Conservation (phyloP, 805 yeast genomes). For the Torulaspora maleeae region DNA sequence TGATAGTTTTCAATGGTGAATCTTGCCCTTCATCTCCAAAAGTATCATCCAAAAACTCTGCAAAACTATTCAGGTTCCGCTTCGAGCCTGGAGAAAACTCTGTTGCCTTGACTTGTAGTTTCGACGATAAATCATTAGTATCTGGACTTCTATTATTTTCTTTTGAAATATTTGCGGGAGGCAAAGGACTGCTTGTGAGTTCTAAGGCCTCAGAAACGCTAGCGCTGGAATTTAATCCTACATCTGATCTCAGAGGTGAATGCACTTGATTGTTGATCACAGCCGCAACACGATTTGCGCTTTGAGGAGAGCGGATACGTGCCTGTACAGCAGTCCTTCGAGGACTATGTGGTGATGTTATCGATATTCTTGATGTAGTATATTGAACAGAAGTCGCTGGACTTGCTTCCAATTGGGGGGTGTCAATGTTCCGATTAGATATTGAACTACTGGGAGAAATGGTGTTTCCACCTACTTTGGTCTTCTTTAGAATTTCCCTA, state of each 20-base stretch:
- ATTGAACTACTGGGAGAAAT: constrained; percentile 6
- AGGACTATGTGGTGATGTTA: constrained; percentile 29
- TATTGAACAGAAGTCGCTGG: constrained; percentile 37
- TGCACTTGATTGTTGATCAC: constrained; percentile 33
- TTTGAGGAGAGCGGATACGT: constrained; percentile 22
- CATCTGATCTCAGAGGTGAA: constrained; percentile 30
- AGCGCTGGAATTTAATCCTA: constrained; percentile 3
- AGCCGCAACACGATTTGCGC: constrained; percentile 31
- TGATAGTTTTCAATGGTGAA: constrained; percentile 3
- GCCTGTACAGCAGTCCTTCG: constrained; percentile 13
- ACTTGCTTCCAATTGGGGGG: constrained; percentile 15
- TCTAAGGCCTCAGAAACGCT: constrained; percentile 1
- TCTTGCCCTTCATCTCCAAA: constrained; percentile 18
- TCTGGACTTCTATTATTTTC: constrained; percentile 6
- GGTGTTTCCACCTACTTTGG: not conserved
- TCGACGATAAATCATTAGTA: not conserved
- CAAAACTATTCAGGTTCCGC: constrained; percentile 26
- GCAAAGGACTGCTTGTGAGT: constrained; percentile 2
- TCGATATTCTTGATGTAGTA: constrained; percentile 36
- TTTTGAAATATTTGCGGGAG: constrained; percentile 5
- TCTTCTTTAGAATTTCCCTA: not conserved
- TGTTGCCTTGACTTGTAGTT: constrained; percentile 2
- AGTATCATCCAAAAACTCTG: constrained; percentile 26
- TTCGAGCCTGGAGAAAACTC: constrained; percentile 32
- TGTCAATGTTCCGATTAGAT: constrained; percentile 3